Base-by-base conservation (phyloP, 2,329 filamentous ascomycete genomes). In the Fusarium sp. region DNA sequence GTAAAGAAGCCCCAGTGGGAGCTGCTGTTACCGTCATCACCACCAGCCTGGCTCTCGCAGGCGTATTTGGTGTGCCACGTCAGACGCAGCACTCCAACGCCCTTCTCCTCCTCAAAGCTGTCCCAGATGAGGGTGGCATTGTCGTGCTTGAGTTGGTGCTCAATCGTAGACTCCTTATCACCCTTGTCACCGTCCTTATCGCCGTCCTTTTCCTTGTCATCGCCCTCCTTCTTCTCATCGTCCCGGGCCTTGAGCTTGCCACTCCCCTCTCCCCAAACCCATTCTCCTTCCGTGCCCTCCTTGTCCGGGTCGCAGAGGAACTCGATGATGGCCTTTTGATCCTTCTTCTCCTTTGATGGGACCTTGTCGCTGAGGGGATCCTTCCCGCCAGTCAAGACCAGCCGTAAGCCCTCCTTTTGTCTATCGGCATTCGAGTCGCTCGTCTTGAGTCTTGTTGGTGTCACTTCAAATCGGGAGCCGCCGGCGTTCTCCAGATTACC, bases 1-100 rank as follows among this genome's bases (percentile, higher is more conserved):
- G 96, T 98, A 79, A 98, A 98, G 86, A 98, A 96, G 2, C 96
- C 96, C 96, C 96, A 98, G 79, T 90, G 88, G 62, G 85, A 81
- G 46, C 86, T 84, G 11, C 84, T 85, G 17, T 86, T 83, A 56
- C 85, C 83, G 70, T 85, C 83, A 38, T 77, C 83, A 27, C 77
- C 78, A 22, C 82, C 83, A 38, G 85, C 84, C 40, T 80, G 81
- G 59, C 84, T 85, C 79, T 94, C 92, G 81, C 96, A 98, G 1
- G 94, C 96, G 79, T 94, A 92, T 82, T 96, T 94, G 16, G 96
- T 98, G 79, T 89, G 86, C 96, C 96, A 99, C 38, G 93, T 92
- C 79, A 98, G 81, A 63, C 91, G 90, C 72, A 98, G 83, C 12
- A 94, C 89, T 29, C 87, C 84, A 9, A 85, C 85, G 40, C 91